Evolutionary conservation across 352 stramenopile species (phyloP).

Genomic region (Phytophthora rubi): DNA sequence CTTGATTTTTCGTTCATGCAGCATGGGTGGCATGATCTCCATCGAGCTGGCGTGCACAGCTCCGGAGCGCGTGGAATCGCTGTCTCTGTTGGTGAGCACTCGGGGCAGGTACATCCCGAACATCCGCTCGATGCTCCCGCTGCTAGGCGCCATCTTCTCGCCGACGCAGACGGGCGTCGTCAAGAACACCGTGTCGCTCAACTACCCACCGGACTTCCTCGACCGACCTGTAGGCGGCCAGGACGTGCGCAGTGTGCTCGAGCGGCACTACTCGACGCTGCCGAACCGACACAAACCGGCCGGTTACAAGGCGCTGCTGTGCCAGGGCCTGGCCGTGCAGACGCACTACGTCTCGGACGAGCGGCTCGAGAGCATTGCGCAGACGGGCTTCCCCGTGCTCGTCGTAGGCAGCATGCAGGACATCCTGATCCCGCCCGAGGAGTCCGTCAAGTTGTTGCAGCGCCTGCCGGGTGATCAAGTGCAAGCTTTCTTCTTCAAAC

Average conservation of each 20-base stretch:
- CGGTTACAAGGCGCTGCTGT: slow-evolving; percentile 37
- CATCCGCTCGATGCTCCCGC: slow-evolving; percentile 31
- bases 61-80: slow-evolving; percentile 47
- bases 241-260: slow-evolving; percentile 29
- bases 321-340: slow-evolving; percentile 36
- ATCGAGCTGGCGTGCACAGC: slow-evolving; percentile 45
- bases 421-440: slow-evolving; percentile 43
- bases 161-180: slow-evolving; percentile 38
- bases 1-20: slow-evolving; percentile 1
- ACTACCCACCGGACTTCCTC: slow-evolving; percentile 51
- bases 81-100: slow-evolving; percentile 51
- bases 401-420: slow-evolving; percentile 50
- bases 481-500: slow-evolving; percentile 35
- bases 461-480: slow-evolving; percentile 29
- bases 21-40: slow-evolving; percentile 63
- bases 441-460: slow-evolving; percentile 36
- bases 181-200: slow-evolving; percentile 40
- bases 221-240: slow-evolving; percentile 32
- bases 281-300: slow-evolving; percentile 24
- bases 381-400: slow-evolving; percentile 48
- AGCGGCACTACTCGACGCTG: slow-evolving; percentile 29
- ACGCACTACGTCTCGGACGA: slow-evolving; percentile 59
- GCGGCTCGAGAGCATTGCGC: slow-evolving; percentile 39
- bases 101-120: slow-evolving; percentile 43
- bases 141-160: slow-evolving; percentile 43